phyloP scores from a whole-genome alignment of 2,329 filamentous ascomycete genomes.

The Monascus ruber region DNA sequence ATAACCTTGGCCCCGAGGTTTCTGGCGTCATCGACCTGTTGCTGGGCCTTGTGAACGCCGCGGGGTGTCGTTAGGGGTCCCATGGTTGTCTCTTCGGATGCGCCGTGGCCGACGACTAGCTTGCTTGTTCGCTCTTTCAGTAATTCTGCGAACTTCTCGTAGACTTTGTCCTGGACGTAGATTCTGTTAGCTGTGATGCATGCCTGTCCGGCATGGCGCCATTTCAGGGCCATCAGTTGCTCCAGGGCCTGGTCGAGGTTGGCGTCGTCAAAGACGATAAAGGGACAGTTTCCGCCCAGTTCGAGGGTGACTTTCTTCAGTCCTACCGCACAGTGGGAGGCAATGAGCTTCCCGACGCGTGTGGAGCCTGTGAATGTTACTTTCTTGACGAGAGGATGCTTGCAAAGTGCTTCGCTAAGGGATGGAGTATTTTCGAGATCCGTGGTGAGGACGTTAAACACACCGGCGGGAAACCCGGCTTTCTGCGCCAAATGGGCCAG shows the following conservation, averaged over 20 bases:
- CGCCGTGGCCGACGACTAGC: constrained; percentile 51
- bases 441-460: constrained; percentile 50
- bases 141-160: constrained; percentile 44
- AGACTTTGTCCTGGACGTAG: constrained; percentile 32
- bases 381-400: constrained; percentile 50
- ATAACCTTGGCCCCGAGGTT: constrained; percentile 53
- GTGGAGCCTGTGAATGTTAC: constrained; percentile 50
- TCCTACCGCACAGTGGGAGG: constrained; percentile 47
- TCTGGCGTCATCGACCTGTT: constrained; percentile 55
- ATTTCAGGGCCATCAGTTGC: constrained; percentile 31
- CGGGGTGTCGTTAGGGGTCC: constrained; percentile 49
- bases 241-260: constrained; percentile 40
- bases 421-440: constrained; percentile 29
- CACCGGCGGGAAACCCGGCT: constrained; percentile 48
- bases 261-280: constrained; percentile 54
- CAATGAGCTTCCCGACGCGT: constrained; percentile 51
- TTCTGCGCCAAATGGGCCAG: constrained; percentile 42
- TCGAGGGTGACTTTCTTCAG: constrained; percentile 56
- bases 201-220: constrained; percentile 34
- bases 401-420: constrained; percentile 39
- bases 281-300: constrained; percentile 54
- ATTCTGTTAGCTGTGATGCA: constrained; percentile 37
- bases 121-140: constrained; percentile 41
- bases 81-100: constrained; percentile 44
- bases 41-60: constrained; percentile 42